Conservation (phyloP, 371 early-diverging fungal genomes). For the Nematocida minor region DNA sequence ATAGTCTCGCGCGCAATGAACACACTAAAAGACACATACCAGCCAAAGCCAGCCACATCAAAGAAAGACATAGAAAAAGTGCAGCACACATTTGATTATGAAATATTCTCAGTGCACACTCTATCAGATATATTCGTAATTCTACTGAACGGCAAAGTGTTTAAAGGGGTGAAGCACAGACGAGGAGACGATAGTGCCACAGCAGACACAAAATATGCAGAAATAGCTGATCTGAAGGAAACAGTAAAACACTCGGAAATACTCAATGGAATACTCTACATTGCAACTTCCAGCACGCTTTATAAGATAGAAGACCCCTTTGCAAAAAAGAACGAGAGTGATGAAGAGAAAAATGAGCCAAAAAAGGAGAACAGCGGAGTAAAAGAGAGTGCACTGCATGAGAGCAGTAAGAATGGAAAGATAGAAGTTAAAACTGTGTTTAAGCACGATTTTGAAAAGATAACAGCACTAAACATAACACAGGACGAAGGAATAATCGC, state of each 20-base stretch:
- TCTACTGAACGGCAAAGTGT: slow-evolving; percentile 25
- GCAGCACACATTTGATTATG: not conserved
- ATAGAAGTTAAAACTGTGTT: not conserved
- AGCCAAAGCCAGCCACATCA: not conserved
- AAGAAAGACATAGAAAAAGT: slow-evolving; percentile 1
- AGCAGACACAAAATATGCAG: not conserved
- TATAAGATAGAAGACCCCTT: not conserved
- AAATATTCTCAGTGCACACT: slow-evolving; percentile 36
- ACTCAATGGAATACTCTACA: not conserved
- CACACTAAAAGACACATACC: not conserved
- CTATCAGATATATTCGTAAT: not conserved
- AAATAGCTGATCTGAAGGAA: slow-evolving; percentile 10
- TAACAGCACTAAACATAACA: not conserved
- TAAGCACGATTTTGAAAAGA: not conserved
- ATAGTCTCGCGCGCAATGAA: not conserved
- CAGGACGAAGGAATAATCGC: not conserved
- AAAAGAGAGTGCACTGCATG: too few species aligned
- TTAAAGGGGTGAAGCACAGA: not conserved
- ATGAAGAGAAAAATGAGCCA: too few species aligned
- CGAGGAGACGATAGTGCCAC: not conserved
- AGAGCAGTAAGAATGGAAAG: too few species aligned
- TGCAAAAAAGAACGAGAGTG: not conserved
- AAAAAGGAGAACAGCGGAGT: too few species aligned
- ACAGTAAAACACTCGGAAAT: slow-evolving; percentile 5
- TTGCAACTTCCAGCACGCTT: not conserved